Evolutionary conservation across 2,329 filamentous ascomycete genomes (phyloP), one percentile per base, ranked within the genome.

Genomic region (Raffaelea arxii): DNA sequence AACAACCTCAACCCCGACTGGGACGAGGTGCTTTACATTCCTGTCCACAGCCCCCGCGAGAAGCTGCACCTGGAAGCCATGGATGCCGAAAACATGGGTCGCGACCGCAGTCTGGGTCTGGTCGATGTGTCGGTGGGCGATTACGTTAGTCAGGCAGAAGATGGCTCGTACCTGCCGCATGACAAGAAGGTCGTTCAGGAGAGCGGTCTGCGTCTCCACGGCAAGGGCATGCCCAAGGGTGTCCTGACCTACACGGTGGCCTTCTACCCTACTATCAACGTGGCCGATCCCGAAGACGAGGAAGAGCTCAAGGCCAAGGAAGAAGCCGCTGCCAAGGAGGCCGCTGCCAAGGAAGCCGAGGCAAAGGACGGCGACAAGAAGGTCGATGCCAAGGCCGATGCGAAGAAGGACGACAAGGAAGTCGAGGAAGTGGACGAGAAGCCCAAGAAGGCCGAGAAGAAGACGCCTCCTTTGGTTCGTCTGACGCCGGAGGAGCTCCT

Each of bases 1-100:
- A 98, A 95, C 66, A 94, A 96, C 51, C 78, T 98, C 48, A 88
- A 94, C 61, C 92, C 92, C 2, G 85, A 92, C 45, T 98, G 86
- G 82, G 89, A 98, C 58, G 92, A 98, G 65, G 82, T 98, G 22
- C 77, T 96, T 21, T 98, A 98, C 59, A 76, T 98, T 1, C 91
- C 94, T 1, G 77, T 98, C 48, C 91, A 96, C 62, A 89, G 83
- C 6, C 58, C 77, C 14, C 83, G 87, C 25, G 92, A 98, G 62
- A 88, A 85, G 58, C 71, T 98, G 25, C 80, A 82, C 1, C 68
- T 98, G 18, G 92, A 98, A 63, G 89, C 97, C 53, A 95, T 98
- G 91, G 92, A 98, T 57, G 81, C 92, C 51, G 92, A 98, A 65
- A 90, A 82, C 55, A 75, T 97, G 59, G 87, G 87, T 57, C 92